phyloP scores from a whole-genome alignment of 345 rosid genomes.

The Laguncularia racemosa region DNA sequence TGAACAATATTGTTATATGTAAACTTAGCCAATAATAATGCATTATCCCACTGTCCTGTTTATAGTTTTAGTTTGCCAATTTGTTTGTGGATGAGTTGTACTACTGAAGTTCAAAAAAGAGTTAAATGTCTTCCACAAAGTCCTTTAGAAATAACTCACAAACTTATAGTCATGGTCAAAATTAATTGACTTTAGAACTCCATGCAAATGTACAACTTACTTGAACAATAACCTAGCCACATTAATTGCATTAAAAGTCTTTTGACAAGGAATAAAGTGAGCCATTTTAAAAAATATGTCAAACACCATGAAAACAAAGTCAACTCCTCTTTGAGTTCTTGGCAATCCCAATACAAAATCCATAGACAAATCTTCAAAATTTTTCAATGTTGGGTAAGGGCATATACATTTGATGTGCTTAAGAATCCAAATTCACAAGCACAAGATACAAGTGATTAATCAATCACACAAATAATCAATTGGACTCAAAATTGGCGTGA shows the following conservation, averaged over 20 bases:
- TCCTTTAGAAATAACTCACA: background rate
- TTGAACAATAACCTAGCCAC: background rate
- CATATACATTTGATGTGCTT: no score
- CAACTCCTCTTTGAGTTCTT: background rate
- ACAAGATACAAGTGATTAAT: no score
- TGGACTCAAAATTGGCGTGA: no score
- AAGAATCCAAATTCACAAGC: no score
- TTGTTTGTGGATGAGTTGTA: background rate
- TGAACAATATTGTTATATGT: no score
- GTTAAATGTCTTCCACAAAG: background rate
- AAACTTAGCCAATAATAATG: no score
- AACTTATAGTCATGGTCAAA: background rate
- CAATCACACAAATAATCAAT: no score
- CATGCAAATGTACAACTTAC: no score
- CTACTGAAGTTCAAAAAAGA: background rate
- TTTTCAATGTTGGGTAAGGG: no score
- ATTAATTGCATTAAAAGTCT: background rate
- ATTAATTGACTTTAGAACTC: background rate
- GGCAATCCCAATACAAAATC: slow-evolving; percentile 4
- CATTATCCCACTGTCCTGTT: no score
- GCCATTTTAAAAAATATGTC: background rate
- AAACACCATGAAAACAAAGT: background rate
- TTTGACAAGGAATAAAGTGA: background rate
- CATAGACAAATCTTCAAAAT: background rate
- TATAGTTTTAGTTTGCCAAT: no score